Conservation (phyloP, 139 green algal genomes). For the Nannochloris sp. region DNA sequence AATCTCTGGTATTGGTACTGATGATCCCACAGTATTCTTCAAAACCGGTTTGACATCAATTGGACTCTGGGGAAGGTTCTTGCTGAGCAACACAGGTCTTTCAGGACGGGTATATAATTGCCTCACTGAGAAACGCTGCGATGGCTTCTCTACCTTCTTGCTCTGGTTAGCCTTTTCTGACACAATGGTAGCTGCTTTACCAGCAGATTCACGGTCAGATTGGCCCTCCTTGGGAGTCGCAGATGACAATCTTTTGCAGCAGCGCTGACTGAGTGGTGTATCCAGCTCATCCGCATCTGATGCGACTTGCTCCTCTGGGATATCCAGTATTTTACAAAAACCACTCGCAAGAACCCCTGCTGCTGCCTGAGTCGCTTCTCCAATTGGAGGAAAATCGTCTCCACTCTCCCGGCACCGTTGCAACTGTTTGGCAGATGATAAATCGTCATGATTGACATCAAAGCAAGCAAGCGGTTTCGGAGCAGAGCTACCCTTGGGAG, state of each 20-base stretch:
- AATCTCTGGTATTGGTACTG: conserved; percentile 19
- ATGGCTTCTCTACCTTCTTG: conserved; percentile 1
- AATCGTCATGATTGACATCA: no score
- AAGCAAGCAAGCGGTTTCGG: no score
- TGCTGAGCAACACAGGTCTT: conserved; percentile 22
- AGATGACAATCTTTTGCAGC: neutral
- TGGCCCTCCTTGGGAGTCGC: neutral
- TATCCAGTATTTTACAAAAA: neutral
- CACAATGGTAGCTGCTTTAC: neutral
- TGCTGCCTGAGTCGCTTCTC: conserved; percentile 16
- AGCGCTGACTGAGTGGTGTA: conserved; percentile 15
- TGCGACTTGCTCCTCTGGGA: conserved; percentile 15
- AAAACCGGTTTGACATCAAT: neutral
- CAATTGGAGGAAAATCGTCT: neutral
- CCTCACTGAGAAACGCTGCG: conserved; percentile 23
- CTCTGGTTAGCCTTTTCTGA: neutral
- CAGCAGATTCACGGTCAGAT: neutral
- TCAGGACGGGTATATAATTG: conserved; percentile 19
- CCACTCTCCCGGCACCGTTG: neutral
- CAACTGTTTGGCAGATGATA: neutral
- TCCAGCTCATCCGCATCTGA: conserved; percentile 20
- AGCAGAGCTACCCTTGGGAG: no score
- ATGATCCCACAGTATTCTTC: neutral
- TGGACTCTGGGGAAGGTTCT: conserved; percentile 17
- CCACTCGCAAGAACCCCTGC: conserved; percentile 4